Percentiles rank a stretch among this genome's conserved stretches.
Conservation (phyloP, 192 early-diverging fungal genomes). For the Spizellomyces sp. region DNA sequence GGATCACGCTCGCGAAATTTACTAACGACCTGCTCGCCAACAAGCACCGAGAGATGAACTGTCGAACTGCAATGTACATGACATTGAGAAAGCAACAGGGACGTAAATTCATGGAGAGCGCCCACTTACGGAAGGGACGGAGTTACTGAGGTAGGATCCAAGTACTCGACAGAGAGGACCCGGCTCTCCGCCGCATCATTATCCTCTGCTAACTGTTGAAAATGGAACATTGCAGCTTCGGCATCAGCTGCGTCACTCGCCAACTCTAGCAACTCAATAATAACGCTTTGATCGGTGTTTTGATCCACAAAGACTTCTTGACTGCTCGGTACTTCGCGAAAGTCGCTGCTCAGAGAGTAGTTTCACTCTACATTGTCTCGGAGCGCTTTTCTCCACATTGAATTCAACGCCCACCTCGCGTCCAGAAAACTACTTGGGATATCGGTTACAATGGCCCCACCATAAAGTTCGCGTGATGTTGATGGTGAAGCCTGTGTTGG, state of each 20-base stretch:
- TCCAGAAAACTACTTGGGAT: constrained; percentile 63
- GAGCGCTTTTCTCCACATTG: not conserved
- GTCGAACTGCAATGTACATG: not conserved
- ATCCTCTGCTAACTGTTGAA: constrained; percentile 72
- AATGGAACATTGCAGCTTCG: constrained; percentile 71
- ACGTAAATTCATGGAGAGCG: not conserved
- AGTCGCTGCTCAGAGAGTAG: constrained; percentile 47
- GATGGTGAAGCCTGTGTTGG: not conserved
- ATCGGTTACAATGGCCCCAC: constrained; percentile 67
- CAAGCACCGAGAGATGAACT: constrained; percentile 53
- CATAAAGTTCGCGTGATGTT: constrained; percentile 52
- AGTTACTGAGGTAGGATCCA: constrained; percentile 25
- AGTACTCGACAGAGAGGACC: constrained; percentile 42
- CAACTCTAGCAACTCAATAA: constrained; percentile 83
- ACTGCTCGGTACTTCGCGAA: constrained; percentile 85
- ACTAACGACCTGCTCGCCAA: constrained; percentile 68
- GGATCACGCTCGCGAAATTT: constrained; percentile 75
- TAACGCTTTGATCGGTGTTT: constrained; percentile 75
- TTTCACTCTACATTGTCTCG: not conserved
- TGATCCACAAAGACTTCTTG: constrained; percentile 88
- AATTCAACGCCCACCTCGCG: constrained; percentile 44
- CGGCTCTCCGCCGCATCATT: constrained; percentile 65
- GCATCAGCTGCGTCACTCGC: constrained; percentile 50
- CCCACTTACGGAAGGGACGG: constrained; percentile 57
- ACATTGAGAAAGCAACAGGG: not conserved